Evolutionary conservation across 176 grass and related monocot species (phyloP).

Genomic region (Oryza punctata): DNA sequence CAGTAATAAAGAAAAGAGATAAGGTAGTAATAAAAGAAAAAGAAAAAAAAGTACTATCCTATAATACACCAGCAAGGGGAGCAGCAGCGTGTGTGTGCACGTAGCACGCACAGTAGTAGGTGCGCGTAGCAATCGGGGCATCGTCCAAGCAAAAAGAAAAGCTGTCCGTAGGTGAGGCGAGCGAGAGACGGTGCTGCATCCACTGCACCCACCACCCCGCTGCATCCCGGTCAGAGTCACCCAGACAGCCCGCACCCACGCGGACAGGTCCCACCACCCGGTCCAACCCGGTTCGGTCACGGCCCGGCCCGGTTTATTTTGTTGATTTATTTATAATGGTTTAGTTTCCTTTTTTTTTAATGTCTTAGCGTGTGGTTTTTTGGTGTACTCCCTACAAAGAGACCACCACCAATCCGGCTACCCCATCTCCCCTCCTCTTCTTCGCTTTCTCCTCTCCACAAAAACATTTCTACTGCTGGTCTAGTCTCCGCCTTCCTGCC

Average conservation of each 20-base stretch:
- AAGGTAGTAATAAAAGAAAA: neutral
- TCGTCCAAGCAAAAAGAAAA: neutral
- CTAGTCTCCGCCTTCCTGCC: neutral
- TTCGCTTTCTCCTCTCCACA: neutral
- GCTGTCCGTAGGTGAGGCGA: neutral
- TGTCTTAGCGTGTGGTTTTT: neutral
- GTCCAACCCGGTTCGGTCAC: too few species aligned
- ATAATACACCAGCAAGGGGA: neutral
- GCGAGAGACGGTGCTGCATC: neutral
- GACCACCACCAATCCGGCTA: slow-evolving; percentile 58
- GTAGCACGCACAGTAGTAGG: neutral
- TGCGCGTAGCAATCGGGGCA: neutral
- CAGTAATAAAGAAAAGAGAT: too few species aligned
- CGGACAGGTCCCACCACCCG: neutral
- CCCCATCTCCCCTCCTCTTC: slow-evolving; percentile 13
- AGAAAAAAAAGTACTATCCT: too few species aligned
- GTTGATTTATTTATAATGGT: too few species aligned
- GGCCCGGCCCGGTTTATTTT: neutral
- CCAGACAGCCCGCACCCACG: neutral
- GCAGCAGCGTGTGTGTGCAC: neutral
- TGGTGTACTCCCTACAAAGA: slow-evolving; percentile 96
- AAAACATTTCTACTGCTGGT: slow-evolving; percentile 38
- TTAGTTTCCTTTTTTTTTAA: neutral
- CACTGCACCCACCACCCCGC: neutral
- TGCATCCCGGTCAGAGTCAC: neutral